Percentiles rank a stretch among this genome's conserved stretches.
These are phyloP conservation scores for Cladophialophora psammophila DNA, from an alignment of 2,329 filamentous ascomycete species.

Conservation along the genomic window DNA sequence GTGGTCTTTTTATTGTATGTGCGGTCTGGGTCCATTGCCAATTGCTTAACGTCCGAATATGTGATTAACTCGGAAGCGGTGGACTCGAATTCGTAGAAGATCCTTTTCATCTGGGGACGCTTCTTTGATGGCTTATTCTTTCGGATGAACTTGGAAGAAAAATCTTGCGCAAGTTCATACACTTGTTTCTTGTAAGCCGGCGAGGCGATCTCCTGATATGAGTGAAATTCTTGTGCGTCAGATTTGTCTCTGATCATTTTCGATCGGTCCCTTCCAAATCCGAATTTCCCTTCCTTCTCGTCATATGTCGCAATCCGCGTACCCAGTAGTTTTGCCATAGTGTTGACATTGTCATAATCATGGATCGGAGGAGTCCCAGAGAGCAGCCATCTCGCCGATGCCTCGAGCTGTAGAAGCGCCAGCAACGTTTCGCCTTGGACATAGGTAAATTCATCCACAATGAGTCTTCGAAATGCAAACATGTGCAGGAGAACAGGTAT, in stretches of 20 bases:
- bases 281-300: constrained; percentile 53
- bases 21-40: constrained; percentile 19
- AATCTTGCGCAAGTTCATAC: constrained; percentile 32
- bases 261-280: constrained; percentile 54
- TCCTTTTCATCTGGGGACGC: not conserved
- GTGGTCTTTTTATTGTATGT: constrained; percentile 16
- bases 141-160: constrained; percentile 31
- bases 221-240: constrained; percentile 63
- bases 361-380: constrained; percentile 68
- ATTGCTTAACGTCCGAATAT: constrained; percentile 18
- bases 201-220: constrained; percentile 59
- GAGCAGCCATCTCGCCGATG: constrained; percentile 66
- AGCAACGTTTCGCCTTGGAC: constrained; percentile 53
- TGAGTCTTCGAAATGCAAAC: constrained; percentile 66
- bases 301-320: constrained; percentile 58
- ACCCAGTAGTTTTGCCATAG: constrained; percentile 64
- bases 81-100: constrained; percentile 5
- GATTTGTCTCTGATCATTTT: constrained; percentile 53
- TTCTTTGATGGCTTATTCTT: constrained; percentile 20
- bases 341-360: constrained; percentile 66
- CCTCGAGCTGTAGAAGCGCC: constrained; percentile 55
- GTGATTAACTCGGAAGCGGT: constrained; percentile 24
- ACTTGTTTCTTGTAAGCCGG: constrained; percentile 41
- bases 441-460: constrained; percentile 72
- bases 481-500: constrained; percentile 61